These are phyloP conservation scores for Ascochyta fabae DNA, from an alignment of 2,329 filamentous ascomycete species.

Conservation along the genomic window DNA sequence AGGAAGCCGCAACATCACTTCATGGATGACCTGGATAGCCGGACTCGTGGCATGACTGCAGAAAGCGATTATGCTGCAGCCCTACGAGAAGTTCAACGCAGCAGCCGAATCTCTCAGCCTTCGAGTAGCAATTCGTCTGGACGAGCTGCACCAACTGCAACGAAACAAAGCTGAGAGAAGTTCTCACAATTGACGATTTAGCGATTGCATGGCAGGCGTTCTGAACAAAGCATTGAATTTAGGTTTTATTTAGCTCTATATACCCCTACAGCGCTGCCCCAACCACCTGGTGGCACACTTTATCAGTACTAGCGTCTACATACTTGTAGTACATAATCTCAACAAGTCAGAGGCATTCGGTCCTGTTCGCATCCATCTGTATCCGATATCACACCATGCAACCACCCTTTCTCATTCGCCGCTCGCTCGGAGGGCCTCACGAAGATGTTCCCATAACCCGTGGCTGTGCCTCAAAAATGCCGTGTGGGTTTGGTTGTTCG, in stretches of 20 bases:
- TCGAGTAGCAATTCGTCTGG: conserved; percentile 17
- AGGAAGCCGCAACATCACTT: conserved; percentile 30
- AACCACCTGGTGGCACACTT: background rate
- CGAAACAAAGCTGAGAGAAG: conserved; percentile 11
- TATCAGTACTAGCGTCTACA: conserved; percentile 1
- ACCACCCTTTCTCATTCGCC: background rate
- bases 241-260: conserved; percentile 13
- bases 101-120: conserved; percentile 9
- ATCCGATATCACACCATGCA: background rate
- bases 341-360: conserved; percentile 1
- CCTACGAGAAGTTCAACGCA: conserved; percentile 33
- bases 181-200: conserved; percentile 17
- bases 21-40: conserved; percentile 24
- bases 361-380: background rate
- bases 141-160: conserved; percentile 1
- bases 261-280: conserved; percentile 8
- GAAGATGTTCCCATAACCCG: background rate
- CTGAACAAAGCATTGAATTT: conserved; percentile 1
- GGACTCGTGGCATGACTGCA: conserved; percentile 21
- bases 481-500: background rate
- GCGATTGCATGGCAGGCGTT: conserved; percentile 18
- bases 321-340: conserved; percentile 8
- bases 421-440: background rate
- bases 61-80: conserved; percentile 41
- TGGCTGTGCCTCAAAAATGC: background rate